Base-by-base conservation (phyloP, 129 eudicot species). In the Flaveria robusta region DNA sequence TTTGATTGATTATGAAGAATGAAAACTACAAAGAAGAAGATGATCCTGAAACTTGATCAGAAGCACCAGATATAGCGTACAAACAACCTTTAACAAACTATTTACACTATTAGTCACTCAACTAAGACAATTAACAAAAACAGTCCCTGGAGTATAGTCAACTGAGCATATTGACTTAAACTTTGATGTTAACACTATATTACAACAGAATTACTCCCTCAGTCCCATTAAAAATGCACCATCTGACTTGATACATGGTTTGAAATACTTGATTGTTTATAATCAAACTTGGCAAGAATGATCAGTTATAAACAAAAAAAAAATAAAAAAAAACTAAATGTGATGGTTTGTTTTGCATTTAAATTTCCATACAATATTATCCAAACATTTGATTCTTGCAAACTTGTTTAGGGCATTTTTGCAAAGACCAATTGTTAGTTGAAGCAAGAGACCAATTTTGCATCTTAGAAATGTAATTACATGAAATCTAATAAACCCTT, bases 311-410 rank as follows among this genome's bases (percentile, higher is more conserved):
- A n/a, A 20, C 26, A 50, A 16, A 43, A 37, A 72, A 74, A 8
- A 19, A 15, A 45, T 26, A 16, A 43, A 37, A 72, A 74, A 8
- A 19, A 15, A 45, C 42, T 56, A 20, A 9, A 71, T 51, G 54
- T 27, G 64, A 71, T 71, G 45, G 31, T 50, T 46, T 55, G 27
- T 55, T 15, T 45, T 43, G 73, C 56, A 19, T 68, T 42, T 45
- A 22, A 8, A 22, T 68, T 43, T 68, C 37, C 73, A n/a, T n/a
- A 68, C 27, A 11, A 19, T 18, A n/a, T 41, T 7, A 20, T 67
- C 31, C 27, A 66, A 37, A 66, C 12, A 12, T 2, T 29, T n/a
- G 16, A 18, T 66, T 66, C 39, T 66, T 39, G 50, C 50, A 37
- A 39, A 66, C 49, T 37, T 66, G 71, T 66, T 66, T 66, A 2